These are phyloP conservation scores for Cyclotella choctawhatcheeana DNA, from an alignment of 108 stramenopile genomes.

Conservation along the genomic window DNA sequence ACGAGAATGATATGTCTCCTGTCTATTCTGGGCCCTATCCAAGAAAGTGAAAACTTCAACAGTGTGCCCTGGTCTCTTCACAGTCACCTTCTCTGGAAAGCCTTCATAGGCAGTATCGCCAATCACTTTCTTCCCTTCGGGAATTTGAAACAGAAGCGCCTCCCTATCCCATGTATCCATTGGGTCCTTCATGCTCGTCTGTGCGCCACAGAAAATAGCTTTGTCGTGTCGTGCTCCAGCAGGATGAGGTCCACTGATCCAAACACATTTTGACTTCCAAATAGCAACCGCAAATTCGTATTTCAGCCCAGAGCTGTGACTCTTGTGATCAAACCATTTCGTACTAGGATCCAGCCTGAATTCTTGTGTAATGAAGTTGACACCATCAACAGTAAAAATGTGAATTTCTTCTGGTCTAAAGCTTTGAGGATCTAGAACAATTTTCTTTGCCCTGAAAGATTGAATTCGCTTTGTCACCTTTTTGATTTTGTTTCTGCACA, in stretches of 20 bases:
- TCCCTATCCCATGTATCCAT: too few species aligned
- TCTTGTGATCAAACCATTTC: constrained; percentile 6
- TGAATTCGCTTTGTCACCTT: neutral
- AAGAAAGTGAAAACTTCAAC: neutral
- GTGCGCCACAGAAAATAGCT: too few species aligned
- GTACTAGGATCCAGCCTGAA: constrained; percentile 24
- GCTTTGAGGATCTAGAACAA: neutral
- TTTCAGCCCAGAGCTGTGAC: constrained; percentile 2
- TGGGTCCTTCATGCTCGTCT: too few species aligned
- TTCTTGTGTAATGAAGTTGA: constrained; percentile 26
- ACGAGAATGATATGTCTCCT: constrained; percentile 50
- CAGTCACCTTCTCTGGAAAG: neutral
- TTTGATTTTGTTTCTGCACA: neutral
- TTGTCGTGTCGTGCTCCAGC: too few species aligned
- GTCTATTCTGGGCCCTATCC: constrained; percentile 25
- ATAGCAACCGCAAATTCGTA: neutral
- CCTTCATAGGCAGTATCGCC: neutral
- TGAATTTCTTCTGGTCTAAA: constrained; percentile 7
- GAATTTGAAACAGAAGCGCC: neutral
- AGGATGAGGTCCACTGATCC: neutral
- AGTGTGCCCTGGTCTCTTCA: neutral
- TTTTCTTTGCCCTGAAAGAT: neutral
- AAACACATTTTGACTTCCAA: neutral
- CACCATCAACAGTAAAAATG: neutral
- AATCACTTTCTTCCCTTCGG: neutral